Evolutionary conservation across 768 basidiomycete species (phyloP).

Genomic region (Phallus indusiatus): DNA sequence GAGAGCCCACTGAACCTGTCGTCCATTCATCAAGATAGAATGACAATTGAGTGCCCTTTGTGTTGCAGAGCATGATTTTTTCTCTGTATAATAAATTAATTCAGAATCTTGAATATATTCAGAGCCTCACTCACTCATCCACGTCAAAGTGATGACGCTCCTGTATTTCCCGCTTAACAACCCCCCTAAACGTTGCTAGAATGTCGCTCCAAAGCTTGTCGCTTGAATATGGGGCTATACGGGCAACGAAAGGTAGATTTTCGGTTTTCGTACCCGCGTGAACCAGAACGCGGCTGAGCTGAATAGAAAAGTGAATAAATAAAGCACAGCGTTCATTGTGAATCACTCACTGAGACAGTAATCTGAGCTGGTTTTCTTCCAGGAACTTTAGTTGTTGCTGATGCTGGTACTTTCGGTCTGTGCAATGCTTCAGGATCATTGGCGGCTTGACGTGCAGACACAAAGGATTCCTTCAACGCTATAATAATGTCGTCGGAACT

Average conservation of each 20-base stretch:
- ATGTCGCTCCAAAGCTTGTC: neutral
- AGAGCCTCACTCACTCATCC: neutral
- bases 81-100: neutral
- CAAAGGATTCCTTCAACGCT: no score
- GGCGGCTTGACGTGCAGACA: no score
- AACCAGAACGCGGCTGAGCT: no score
- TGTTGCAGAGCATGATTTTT: neutral
- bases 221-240: neutral
- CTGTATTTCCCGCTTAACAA: neutral
- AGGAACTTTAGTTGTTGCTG: neutral
- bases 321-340: no score
- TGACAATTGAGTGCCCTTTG: neutral
- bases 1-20: neutral
- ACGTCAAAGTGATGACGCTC: neutral
- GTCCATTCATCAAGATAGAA: neutral
- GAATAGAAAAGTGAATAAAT: neutral
- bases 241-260: neutral
- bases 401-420: neutral
- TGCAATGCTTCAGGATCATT: neutral
- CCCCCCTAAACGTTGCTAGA: neutral
- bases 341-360: neutral
- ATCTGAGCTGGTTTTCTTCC: neutral
- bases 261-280: no score
- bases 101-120: neutral
- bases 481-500: no score